A percentile compares a stretch with the other conserved stretches of the same genome.
Evolutionary conservation across 2,329 filamentous ascomycete species (phyloP).

Genomic region (Drechslerella coelobrocha): DNA sequence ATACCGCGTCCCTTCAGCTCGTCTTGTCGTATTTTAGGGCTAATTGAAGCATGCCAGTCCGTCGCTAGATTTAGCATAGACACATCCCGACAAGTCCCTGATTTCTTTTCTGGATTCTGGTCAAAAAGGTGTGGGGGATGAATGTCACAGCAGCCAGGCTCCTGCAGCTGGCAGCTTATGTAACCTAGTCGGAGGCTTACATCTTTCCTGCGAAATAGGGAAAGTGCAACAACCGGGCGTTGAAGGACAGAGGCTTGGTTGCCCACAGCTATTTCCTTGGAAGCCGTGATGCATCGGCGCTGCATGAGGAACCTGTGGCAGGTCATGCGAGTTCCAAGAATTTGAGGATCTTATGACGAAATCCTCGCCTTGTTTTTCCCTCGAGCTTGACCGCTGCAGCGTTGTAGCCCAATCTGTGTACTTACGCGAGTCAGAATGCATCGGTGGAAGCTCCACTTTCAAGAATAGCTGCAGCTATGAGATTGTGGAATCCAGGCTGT

Average conservation of each 20-base stretch:
- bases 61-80: slow-evolving; percentile 41
- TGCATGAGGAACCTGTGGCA: not conserved
- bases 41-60: not conserved
- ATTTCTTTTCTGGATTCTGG: not conserved
- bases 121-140: not conserved
- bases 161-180: not conserved
- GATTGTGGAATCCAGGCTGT: not conserved
- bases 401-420: slow-evolving; percentile 8
- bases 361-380: slow-evolving; percentile 12
- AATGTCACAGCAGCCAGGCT: not conserved
- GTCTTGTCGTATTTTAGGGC: not conserved
- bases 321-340: slow-evolving; percentile 22
- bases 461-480: not conserved
- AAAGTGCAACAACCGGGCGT: slow-evolving; percentile 15
- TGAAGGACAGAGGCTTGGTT: not conserved
- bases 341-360: slow-evolving; percentile 24
- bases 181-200: not conserved
- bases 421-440: not conserved
- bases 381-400: slow-evolving; percentile 4
- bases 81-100: not conserved
- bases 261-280: slow-evolving; percentile 9
- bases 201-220: not conserved
- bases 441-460: slow-evolving; percentile 3
- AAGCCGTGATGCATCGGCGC: not conserved
- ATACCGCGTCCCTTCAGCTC: slow-evolving; percentile 22